Percentiles rank a stretch among this genome's conserved stretches.
These are phyloP conservation scores for Podospora bellae-mahoneyi DNA, from an alignment of 495 filamentous ascomycete species.

Conservation along the genomic window DNA sequence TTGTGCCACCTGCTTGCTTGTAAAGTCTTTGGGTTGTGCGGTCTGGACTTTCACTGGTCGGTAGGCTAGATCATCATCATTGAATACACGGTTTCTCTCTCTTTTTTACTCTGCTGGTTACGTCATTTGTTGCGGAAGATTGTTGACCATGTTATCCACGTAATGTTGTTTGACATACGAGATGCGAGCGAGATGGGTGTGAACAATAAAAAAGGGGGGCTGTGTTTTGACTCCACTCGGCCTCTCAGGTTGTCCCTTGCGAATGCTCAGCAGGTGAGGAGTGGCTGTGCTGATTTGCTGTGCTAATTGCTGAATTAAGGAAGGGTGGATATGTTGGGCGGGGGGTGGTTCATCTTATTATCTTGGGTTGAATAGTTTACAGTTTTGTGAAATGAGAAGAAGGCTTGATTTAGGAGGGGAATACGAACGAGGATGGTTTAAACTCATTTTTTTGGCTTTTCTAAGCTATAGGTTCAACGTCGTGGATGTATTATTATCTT, in stretches of 20 bases:
- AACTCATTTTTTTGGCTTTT: no score
- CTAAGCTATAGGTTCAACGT: no score
- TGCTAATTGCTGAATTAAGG: background rate
- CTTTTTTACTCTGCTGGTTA: background rate
- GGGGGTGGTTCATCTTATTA: background rate
- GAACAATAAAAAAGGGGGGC: background rate
- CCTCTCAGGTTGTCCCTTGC: background rate
- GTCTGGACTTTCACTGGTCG: slow-evolving; percentile 1
- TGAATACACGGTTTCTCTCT: slow-evolving; percentile 4
- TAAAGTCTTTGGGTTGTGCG: slow-evolving; percentile 7
- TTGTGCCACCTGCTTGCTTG: background rate
- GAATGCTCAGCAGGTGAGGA: background rate
- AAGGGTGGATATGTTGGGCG: background rate
- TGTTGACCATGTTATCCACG: background rate
- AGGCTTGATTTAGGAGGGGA: no score
- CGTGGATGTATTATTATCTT: no score
- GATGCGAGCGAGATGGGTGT: background rate
- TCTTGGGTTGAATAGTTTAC: background rate
- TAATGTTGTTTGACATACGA: background rate
- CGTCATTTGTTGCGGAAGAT: background rate
- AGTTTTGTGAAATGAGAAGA: background rate
- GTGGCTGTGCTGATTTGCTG: background rate
- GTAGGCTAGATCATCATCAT: slow-evolving; percentile 6
- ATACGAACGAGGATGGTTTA: no score
- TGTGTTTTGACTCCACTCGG: background rate